Percentiles rank a stretch among this genome's conserved stretches.
These are phyloP conservation scores for Cordia subcordata DNA, from an alignment of 257 asterid genomes.

Conservation along the genomic window DNA sequence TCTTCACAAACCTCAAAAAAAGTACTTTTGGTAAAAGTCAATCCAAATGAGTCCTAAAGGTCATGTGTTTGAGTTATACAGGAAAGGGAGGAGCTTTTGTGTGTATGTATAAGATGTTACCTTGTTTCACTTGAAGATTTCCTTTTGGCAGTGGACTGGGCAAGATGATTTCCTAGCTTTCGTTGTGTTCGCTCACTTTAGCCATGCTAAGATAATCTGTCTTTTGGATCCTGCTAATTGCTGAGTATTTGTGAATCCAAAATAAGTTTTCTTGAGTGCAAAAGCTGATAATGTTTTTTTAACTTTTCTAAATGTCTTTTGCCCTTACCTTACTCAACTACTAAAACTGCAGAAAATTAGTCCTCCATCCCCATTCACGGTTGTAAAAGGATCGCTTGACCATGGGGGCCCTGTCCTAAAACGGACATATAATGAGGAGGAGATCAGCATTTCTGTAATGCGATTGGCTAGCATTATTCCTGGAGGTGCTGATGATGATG, in stretches of 20 bases:
- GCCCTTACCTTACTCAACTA: neutral
- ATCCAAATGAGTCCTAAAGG: too few species aligned
- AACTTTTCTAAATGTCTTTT: neutral
- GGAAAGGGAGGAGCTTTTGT: too few species aligned
- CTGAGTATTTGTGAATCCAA: neutral
- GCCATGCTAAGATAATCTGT: too few species aligned
- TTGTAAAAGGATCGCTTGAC: constrained; percentile 77
- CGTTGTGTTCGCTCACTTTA: too few species aligned
- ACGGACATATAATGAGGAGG: constrained; percentile 66
- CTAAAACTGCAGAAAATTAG: constrained; percentile 60
- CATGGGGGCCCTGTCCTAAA: constrained; percentile 72
- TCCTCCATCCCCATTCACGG: constrained; percentile 86
- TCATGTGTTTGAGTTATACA: too few species aligned
- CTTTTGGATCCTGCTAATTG: neutral
- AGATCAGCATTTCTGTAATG: constrained; percentile 70
- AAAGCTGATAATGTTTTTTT: neutral
- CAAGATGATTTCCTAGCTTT: too few species aligned
- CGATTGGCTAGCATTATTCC: constrained; percentile 62
- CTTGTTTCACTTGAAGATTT: too few species aligned
- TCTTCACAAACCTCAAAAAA: too few species aligned
- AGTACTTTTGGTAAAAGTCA: too few species aligned
- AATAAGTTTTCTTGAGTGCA: too few species aligned
- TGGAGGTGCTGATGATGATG: constrained; percentile 48
- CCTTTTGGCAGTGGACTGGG: too few species aligned
- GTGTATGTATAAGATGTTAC: too few species aligned